phyloP scores from a whole-genome alignment of 352 stramenopile species.

The Globisporangium paddicum region DNA sequence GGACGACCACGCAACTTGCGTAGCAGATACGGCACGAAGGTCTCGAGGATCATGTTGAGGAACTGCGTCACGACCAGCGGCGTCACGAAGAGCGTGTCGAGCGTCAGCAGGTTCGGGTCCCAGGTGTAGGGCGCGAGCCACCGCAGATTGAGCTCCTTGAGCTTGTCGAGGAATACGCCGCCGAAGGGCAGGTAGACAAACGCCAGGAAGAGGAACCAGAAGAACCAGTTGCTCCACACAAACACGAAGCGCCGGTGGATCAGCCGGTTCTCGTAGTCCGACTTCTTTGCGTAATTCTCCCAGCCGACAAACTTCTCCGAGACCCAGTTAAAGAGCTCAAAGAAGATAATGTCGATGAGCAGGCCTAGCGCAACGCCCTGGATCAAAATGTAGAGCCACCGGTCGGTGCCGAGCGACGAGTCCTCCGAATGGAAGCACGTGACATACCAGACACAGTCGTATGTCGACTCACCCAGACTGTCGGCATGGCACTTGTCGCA shows the following conservation, averaged over 20 bases:
- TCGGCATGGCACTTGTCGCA: constrained; percentile 53
- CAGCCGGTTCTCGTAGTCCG: constrained; percentile 81
- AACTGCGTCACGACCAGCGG: constrained; percentile 86
- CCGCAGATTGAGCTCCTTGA: constrained; percentile 42
- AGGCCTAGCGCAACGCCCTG: constrained; percentile 79
- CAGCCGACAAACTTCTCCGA: constrained; percentile 84
- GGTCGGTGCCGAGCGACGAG: constrained; percentile 75
- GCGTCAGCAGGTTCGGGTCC: constrained; percentile 63
- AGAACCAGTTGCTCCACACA: constrained; percentile 91
- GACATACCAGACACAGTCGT: constrained; percentile 77
- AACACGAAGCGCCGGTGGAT: constrained; percentile 88
- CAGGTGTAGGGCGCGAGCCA: constrained; percentile 66
- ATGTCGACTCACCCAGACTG: constrained; percentile 28
- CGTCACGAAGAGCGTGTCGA: constrained; percentile 87
- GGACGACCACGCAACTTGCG: constrained; percentile 71
- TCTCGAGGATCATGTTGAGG: constrained; percentile 87
- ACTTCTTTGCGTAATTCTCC: constrained; percentile 87
- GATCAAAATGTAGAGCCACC: constrained; percentile 87
- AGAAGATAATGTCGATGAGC: constrained; percentile 89
- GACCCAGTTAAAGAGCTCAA: constrained; percentile 86
- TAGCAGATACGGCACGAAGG: constrained; percentile 78
- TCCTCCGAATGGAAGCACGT: constrained; percentile 75
- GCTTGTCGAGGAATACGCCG: constrained; percentile 52
- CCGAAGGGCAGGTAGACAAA: constrained; percentile 90
- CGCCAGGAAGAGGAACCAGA: constrained; percentile 88